Conservation (phyloP, 805 yeast genomes). For the Sporopachydermia quercuum region DNA sequence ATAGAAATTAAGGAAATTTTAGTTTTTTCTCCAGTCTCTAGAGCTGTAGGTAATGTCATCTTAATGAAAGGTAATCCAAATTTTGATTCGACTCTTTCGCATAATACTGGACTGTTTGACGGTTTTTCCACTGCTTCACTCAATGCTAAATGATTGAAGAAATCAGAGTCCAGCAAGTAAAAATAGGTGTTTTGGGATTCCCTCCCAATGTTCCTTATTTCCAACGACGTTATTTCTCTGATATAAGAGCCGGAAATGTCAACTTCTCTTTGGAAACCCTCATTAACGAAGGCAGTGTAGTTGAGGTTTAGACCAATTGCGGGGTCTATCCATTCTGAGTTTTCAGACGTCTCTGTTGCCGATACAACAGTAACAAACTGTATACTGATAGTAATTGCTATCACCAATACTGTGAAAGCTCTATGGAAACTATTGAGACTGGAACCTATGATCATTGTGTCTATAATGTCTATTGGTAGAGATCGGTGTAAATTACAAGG, state of each 20-base stretch:
- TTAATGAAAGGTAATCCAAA: slow-evolving; percentile 25
- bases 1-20: slow-evolving; percentile 35
- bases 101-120: slow-evolving; percentile 12
- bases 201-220: slow-evolving; percentile 40
- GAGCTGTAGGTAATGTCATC: slow-evolving; percentile 43
- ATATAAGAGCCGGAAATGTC: slow-evolving; percentile 57
- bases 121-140: slow-evolving; percentile 23
- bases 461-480: no score
- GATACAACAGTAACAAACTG: no score
- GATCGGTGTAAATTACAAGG: no score
- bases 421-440: no score
- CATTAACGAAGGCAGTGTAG: slow-evolving; percentile 37
- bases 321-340: no score
- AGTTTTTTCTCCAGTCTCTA: slow-evolving; percentile 44
- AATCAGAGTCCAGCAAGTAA: slow-evolving; percentile 38
- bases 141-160: slow-evolving; percentile 28
- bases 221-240: slow-evolving; percentile 42
- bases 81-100: slow-evolving; percentile 15
- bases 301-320: not conserved
- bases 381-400: no score
- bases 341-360: no score
- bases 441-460: no score
- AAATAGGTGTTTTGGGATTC: slow-evolving; percentile 41
- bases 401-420: no score
- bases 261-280: slow-evolving; percentile 35